Evolutionary conservation across 352 stramenopile genomes (phyloP).

Genomic region (Globisporangium orthogonon): DNA sequence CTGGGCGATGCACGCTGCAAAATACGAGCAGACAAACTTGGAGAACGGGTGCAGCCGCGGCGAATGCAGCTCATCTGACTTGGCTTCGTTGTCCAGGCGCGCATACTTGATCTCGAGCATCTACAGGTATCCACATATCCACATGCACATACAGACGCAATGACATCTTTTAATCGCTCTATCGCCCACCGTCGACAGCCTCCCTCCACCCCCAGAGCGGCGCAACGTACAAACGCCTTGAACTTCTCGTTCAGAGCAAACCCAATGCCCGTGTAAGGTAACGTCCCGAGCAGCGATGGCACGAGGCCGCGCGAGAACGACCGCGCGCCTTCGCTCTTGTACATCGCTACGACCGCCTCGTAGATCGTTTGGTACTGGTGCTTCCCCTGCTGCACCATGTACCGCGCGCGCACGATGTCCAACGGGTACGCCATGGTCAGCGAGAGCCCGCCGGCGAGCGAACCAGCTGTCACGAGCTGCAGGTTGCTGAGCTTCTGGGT

Average conservation of each 20-base stretch:
- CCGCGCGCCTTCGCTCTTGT: conserved; percentile 53
- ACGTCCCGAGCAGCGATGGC: conserved; percentile 74
- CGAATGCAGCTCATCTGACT: conserved; percentile 8
- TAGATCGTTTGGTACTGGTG: conserved; percentile 67
- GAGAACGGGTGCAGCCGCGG: conserved; percentile 54
- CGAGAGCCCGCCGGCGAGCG: conserved; percentile 65
- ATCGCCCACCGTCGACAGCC: background rate
- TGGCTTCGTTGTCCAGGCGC: conserved; percentile 20
- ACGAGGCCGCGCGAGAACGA: conserved; percentile 70
- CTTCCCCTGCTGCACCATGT: conserved; percentile 84
- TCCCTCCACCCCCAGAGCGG: background rate
- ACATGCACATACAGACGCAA: too few relatives aligned
- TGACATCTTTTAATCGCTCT: too few relatives aligned
- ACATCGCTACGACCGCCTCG: conserved; percentile 69
- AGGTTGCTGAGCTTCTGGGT: conserved; percentile 67
- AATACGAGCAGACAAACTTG: conserved; percentile 83
- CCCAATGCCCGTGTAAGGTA: conserved; percentile 83
- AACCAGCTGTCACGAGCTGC: conserved; percentile 67
- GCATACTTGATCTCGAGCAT: conserved; percentile 43
- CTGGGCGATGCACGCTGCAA: conserved; percentile 79
- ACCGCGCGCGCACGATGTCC: conserved; percentile 75
- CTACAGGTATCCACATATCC: conserved; percentile 10
- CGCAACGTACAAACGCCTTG: conserved; percentile 51
- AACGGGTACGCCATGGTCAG: conserved; percentile 73
- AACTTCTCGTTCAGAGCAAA: conserved; percentile 83